Evolutionary conservation across 441 rosid genomes (phyloP), one percentile per base, ranked within the genome.

Genomic region (Erysimum pusillum): DNA sequence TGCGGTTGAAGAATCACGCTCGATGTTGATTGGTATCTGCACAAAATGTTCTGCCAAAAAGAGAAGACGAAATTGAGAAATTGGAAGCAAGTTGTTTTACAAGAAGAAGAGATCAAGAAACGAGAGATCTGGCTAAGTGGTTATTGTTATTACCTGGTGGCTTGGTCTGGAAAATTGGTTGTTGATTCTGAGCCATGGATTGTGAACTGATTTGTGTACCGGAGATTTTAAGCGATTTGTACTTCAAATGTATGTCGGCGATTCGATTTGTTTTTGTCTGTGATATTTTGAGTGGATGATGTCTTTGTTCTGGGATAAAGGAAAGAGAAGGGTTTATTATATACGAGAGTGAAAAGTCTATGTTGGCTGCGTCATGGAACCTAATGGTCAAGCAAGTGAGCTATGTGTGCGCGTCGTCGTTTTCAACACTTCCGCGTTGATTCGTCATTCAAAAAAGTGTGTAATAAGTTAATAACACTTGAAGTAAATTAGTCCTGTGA

Each of bases 101-200:
- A 53, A 22, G 31, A 6, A 15, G 15, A 74, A 6, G 3, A 41
- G 32, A 57, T 28, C 51, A 58, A 38, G 63, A 52, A 63, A 7
- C 15, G 4, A 63, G 14, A 41, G 18, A 68, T 68, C 66, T 22
- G 52, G 46, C 3, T 61, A 3, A 1, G 1, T 18, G 4, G 36
- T 31, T 53, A 12, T 9, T 35, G 18, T 25, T 15, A 28, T 39
- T 77, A 77, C 81, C 81, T 72, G 13, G 58, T 65, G 81, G 73
- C 11, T 77, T 77, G 34, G 77, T 58, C 57, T 77, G 81, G 49
- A 71, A 71, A 15, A 72, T 41, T 44, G 77, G 77, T 72, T 17
- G 44, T 12, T 59, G 57, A 9, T 77, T 77, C 35, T 77, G 81
- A 58, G 81, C 68, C 80, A 77, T 77, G 76, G 31, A 63, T 71